Conservation (phyloP, 345 rosid genomes). For the Eucalyptus regnans region DNA sequence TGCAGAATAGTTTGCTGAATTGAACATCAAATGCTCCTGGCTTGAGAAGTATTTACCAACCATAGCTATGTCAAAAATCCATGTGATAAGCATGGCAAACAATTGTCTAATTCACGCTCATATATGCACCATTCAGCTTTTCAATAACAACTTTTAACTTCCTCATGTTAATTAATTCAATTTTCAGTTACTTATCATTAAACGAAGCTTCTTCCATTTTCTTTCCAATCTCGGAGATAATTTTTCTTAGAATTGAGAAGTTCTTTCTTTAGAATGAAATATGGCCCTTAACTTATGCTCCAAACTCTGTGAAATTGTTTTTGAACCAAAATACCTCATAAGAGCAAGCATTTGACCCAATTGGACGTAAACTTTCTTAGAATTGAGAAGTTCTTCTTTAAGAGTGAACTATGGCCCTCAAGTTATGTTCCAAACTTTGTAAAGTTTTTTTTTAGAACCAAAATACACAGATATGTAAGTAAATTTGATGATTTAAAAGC, state of each 20-base stretch:
- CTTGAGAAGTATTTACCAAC: neutral
- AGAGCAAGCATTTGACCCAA: neutral
- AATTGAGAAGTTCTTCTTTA: neutral
- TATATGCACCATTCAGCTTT: neutral
- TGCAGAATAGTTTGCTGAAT: neutral
- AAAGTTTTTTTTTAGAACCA: neutral
- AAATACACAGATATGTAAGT: neutral
- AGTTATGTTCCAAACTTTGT: neutral
- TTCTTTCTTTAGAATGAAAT: neutral
- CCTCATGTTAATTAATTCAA: neutral
- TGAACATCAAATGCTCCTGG: neutral
- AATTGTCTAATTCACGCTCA: neutral
- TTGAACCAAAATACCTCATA: neutral
- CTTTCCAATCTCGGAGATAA: neutral
- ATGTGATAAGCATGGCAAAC: neutral
- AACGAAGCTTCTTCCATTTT: neutral
- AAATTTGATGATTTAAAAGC: neutral
- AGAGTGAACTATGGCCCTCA: neutral
- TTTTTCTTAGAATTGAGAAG: neutral
- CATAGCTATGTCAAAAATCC: neutral
- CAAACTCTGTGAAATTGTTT: neutral
- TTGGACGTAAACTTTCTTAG: neutral
- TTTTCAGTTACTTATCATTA: neutral
- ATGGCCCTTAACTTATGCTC: neutral
- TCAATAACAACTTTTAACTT: neutral